A percentile compares a stretch with the other conserved stretches of the same genome.
These are phyloP conservation scores for Groenewaldozyma salmanticensis DNA, from an alignment of 805 yeast genomes.

Conservation along the genomic window DNA sequence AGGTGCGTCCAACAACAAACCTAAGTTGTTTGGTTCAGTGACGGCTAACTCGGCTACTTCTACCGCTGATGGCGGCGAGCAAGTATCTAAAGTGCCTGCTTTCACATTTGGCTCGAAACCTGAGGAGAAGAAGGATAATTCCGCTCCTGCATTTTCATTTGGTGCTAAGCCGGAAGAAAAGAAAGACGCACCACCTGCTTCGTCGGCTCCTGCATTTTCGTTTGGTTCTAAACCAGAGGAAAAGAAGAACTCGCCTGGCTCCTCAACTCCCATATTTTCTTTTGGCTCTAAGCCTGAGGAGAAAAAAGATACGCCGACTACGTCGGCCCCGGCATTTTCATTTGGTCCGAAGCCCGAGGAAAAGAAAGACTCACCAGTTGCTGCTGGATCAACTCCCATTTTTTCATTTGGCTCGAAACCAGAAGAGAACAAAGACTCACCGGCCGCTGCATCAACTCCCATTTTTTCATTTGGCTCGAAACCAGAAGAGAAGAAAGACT, in stretches of 20 bases:
- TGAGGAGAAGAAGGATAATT: neutral
- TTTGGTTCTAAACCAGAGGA: constrained; percentile 1
- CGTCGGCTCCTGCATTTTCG: neutral
- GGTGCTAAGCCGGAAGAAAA: constrained; percentile 2
- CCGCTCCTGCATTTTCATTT: constrained; percentile 10
- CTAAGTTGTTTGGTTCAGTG: neutral
- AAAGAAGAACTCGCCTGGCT: neutral
- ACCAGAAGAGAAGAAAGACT: neutral
- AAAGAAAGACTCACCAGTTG: neutral
- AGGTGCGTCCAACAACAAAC: neutral
- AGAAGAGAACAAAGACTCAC: neutral
- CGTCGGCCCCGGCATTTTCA: neutral
- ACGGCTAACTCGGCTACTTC: neutral
- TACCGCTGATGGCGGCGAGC: no score
- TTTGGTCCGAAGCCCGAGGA: neutral
- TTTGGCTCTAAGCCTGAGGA: neutral
- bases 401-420: neutral
- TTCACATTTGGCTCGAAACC: neutral
- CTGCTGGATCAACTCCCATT: neutral
- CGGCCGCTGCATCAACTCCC: neutral
- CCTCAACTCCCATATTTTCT: neutral
- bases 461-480: neutral
- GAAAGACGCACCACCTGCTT: neutral
- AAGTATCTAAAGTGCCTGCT: no score
- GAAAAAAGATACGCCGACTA: neutral